Evolutionary conservation across 1,284 basidiomycete species (phyloP), one percentile per base, ranked within the genome.

Genomic region (Apiotrichum siamense): DNA sequence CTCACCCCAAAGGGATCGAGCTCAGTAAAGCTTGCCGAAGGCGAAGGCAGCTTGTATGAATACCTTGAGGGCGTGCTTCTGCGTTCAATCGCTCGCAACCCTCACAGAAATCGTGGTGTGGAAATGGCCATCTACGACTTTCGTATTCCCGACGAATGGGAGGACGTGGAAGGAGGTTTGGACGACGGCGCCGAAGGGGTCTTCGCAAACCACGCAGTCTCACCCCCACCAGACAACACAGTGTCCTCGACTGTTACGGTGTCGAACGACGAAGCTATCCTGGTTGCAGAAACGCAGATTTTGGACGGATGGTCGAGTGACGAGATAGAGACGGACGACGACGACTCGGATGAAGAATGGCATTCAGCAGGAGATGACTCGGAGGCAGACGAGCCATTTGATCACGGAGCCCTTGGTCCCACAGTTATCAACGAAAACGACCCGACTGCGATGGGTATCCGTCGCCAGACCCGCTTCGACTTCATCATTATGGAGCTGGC

Each of bases 1-100:
- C 56, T 72, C 18, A 41, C 48, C n/a, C 66, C 69, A 4, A 54
- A 58, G 37, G 41, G 29, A 1, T 47, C 40, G 20, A 44, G 42
- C 3, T n/a, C 17, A 11, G 45, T 69, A 15, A 47, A 58, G 21
- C 63, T 74, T 40, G 54, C 63, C 25, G 70, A 70, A 41, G 47
- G 55, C 7, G 68, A 69, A 44, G 68, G 69, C 6, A 57, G 62
- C 33, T 58, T 75, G 44, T 74, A 74, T 55, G 74, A 74, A 49
- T 73, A 70, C 44, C 60, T 75, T 5, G 72, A 74, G 48, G 73
- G 72, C 10, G 58, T 68, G 3, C 49, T 74, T 18, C 38, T 74
- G 32, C 41, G 41, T 18, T 43, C 41, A 7, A 29, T 43, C 15
- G 13, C 39, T 4, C 27, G 25, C 29, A 37, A 17, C 17, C 29